Percentiles rank a stretch among this genome's conserved stretches.
Evolutionary conservation across 2,329 filamentous ascomycete genomes (phyloP).

Genomic region (Talaromyces funiculosus): DNA sequence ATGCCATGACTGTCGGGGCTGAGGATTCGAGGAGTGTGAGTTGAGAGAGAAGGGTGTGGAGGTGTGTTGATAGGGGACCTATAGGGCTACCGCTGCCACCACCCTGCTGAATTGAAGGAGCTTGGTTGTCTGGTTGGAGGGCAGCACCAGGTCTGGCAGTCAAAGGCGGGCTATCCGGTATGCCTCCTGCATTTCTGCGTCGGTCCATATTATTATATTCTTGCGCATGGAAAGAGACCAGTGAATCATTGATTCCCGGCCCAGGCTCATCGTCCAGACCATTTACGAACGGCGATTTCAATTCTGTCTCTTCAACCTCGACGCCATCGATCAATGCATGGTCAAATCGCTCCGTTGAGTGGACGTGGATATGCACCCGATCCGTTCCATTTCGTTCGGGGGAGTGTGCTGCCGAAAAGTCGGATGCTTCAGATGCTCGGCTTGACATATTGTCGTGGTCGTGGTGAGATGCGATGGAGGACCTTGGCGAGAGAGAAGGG

Average conservation of each 20-base stretch:
- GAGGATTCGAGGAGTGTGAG: background rate
- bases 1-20: conserved; percentile 11
- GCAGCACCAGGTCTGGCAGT: background rate
- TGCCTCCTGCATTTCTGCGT: background rate
- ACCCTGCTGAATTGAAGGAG: background rate
- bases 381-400: background rate
- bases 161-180: background rate
- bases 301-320: background rate
- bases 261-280: background rate
- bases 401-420: background rate
- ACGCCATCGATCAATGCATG: background rate
- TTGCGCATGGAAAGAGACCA: background rate
- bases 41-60: background rate
- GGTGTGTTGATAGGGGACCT: background rate
- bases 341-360: background rate
- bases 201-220: background rate
- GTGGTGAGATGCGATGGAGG: background rate
- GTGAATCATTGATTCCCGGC: background rate
- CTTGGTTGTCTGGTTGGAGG: background rate
- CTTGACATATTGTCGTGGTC: background rate
- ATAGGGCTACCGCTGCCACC: too few relatives aligned
- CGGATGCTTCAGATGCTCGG: background rate
- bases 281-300: background rate
- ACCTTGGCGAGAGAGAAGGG: background rate
- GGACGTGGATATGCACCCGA: background rate